Base-by-base conservation (phyloP, 2,329 filamentous ascomycete genomes). In the Colletotrichum sp. region DNA sequence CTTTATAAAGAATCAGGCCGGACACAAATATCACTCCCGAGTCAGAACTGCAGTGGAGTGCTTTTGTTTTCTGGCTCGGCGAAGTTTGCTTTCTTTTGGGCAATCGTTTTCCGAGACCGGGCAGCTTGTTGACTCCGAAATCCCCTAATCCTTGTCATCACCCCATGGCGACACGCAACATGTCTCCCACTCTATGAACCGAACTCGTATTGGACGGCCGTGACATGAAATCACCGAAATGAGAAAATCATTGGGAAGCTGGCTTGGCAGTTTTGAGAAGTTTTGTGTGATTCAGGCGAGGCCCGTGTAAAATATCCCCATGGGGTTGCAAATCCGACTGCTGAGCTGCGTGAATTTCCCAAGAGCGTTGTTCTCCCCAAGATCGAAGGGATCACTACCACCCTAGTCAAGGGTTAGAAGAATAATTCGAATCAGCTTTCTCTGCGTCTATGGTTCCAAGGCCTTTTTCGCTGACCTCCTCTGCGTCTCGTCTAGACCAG, bases 381-480 rank as follows among this genome's bases (percentile, higher is more conserved):
- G 5, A 43, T 43, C 38, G 8, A 9, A 43, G 38, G n/a, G 18
- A 43, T 43, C 36, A 18, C 16, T 43, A 18, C 36, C 2, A 43
- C 8, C 8, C 16, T 43, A 0, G 8, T 43, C 0, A 18, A 3
- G 36, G 0, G 10, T 43, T 3, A 3, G 36, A 43, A n/a, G 8
- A n/a, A 43, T 1, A 0, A n/a, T n/a, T 1, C 5, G 18, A 43
- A 18, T 10, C 16, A 18, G 36, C 16, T 43, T 18, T 43, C 8
- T 43, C 16, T 43, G 16, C 16, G 36, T 43, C 36, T 6, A 43
- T 18, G 8, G 4, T 43, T 43, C 7, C 36, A 1, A 43, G 16
- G 16, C 36, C 2, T 43, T 43, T 43, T 10, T 10, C 0, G 3
- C 38, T 43, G 9, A n/a, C 18, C 8, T 43, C 38, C 16, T n/a